These are phyloP conservation scores for Wallacemonas sp. DNA, from an alignment of 208 protist species.

Conservation along the genomic window DNA sequence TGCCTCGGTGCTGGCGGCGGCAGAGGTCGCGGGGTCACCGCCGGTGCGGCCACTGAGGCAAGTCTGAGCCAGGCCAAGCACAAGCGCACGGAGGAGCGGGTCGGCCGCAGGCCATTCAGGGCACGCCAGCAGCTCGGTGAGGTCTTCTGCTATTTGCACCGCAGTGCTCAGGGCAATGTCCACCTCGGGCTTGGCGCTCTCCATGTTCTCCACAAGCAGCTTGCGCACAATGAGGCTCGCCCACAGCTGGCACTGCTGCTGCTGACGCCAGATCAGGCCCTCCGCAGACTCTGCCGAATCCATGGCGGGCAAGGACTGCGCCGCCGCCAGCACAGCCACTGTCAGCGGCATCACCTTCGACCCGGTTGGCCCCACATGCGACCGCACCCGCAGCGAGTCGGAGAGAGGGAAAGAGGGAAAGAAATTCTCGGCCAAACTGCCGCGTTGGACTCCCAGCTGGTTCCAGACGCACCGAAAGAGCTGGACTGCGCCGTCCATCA, in stretches of 20 bases:
- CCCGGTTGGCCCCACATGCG: slow-evolving; percentile 30
- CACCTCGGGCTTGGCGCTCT: slow-evolving; percentile 37
- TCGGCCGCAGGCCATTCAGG: slow-evolving; percentile 81
- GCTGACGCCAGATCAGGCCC: slow-evolving; percentile 20
- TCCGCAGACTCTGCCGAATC: slow-evolving; percentile 15
- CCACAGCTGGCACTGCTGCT: slow-evolving; percentile 68
- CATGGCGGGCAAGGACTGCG: slow-evolving; percentile 60
- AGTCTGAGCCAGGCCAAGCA: slow-evolving; percentile 41
- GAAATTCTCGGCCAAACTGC: slow-evolving; percentile 37
- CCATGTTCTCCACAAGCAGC: slow-evolving; percentile 31
- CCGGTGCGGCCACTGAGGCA: slow-evolving; percentile 17
- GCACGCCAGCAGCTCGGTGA: slow-evolving; percentile 61
- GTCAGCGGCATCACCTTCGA: slow-evolving; percentile 62
- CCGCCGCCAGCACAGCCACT: slow-evolving; percentile 59
- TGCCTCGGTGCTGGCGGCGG: neutral
- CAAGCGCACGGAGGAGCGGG: slow-evolving; percentile 51
- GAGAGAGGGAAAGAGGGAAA: slow-evolving; percentile 49
- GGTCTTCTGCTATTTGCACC: slow-evolving; percentile 67
- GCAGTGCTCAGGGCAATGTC: slow-evolving; percentile 29
- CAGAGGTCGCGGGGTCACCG: neutral
- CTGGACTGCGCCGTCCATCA: slow-evolving; percentile 46
- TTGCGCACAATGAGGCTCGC: slow-evolving; percentile 37
- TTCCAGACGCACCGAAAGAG: slow-evolving; percentile 78
- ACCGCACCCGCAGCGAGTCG: slow-evolving; percentile 41
- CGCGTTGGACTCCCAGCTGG: slow-evolving; percentile 47